phyloP scores from a whole-genome alignment of 169 alveolate species.

The Amoebophrya sp. region DNA sequence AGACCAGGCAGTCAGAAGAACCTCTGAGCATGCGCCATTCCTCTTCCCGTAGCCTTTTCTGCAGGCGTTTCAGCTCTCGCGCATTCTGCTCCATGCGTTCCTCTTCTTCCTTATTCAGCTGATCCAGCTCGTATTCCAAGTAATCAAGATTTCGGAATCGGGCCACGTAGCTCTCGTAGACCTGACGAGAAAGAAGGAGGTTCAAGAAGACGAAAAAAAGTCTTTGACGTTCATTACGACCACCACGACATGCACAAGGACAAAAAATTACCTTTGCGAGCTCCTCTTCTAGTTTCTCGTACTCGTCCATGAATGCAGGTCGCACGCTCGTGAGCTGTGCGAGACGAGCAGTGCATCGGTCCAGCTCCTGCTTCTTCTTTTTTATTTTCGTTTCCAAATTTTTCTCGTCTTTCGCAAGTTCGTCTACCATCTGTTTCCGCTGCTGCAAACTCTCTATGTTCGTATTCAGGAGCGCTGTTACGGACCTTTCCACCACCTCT shows the following conservation, averaged over 20 bases:
- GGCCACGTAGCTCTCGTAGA: constrained; percentile 63
- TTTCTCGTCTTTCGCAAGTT: constrained; percentile 62
- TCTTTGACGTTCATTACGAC: too few species aligned
- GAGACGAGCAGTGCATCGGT: constrained; percentile 43
- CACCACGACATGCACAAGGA: too few species aligned
- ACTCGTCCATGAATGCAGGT: constrained; percentile 78
- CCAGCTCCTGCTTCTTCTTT: constrained; percentile 24
- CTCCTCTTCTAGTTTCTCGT: constrained; percentile 54
- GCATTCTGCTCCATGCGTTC: constrained; percentile 41
- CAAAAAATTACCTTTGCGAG: constrained; percentile 33
- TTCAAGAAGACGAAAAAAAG: background rate
- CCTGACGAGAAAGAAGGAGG: constrained; percentile 25
- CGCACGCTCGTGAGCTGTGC: constrained; percentile 59
- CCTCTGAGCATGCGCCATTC: constrained; percentile 34
- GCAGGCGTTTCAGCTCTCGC: constrained; percentile 38
- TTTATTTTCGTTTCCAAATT: constrained; percentile 54
- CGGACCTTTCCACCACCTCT: constrained; percentile 61
- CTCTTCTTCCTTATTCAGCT: constrained; percentile 57
- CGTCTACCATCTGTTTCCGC: constrained; percentile 63
- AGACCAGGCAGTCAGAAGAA: background rate
- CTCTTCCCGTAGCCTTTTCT: constrained; percentile 44
- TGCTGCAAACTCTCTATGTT: constrained; percentile 60
- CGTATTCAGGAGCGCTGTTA: constrained; percentile 58
- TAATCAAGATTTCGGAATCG: constrained; percentile 66
- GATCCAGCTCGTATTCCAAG: constrained; percentile 63